Evolutionary conservation across 2,329 filamentous ascomycete species (phyloP), one percentile per base, ranked within the genome.

Genomic region (Cytospora paraplurivora): DNA sequence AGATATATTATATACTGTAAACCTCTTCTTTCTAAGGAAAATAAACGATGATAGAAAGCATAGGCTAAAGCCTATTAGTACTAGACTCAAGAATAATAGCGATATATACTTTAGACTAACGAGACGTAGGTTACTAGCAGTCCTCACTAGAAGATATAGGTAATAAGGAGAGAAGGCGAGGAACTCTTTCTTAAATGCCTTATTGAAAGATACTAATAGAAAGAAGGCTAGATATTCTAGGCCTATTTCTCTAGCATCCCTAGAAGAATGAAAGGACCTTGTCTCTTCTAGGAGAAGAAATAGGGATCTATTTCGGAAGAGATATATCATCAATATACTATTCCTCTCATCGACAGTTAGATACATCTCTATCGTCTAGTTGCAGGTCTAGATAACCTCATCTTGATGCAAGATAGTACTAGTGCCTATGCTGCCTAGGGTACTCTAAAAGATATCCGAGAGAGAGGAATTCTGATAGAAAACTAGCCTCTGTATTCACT

Each of bases 251-350:
- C 32, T 33, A 32, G 32, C 35, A 53, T 53, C 17, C 51, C 33
- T 4, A 21, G 13, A 5, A 6, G 35, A 4, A 35, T 53, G 4
- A 33, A 53, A 35, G 32, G 17, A 4, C 21, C 32, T 8, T 35
- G 10, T 53, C 51, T 53, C 7, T 53, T 53, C 15, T 53, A 32
- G 15, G 21, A 53, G 32, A 53, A 53, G 17, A 32, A 53, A 33
- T 53, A 35, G 51, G 32, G 51, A 2, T 33, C 32, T 17, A 53
- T 53, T 32, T 33, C 51, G 4, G 32, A 53, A 10, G 51, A 35
- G 10, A 35, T 10, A 15, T 53, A 53, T 34, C 15, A 21, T 34
- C 1, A n/a, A 15, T n/a, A 53, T n/a, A 53, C 32, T n/a, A 32
- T 53, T 35, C 33, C 51, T 53, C 15, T 53, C 4, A 53, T 53